Percentiles rank a stretch among this genome's conserved stretches.
Conservation (phyloP, 1,284 basidiomycete species). For the Ceratobasidium sp. region DNA sequence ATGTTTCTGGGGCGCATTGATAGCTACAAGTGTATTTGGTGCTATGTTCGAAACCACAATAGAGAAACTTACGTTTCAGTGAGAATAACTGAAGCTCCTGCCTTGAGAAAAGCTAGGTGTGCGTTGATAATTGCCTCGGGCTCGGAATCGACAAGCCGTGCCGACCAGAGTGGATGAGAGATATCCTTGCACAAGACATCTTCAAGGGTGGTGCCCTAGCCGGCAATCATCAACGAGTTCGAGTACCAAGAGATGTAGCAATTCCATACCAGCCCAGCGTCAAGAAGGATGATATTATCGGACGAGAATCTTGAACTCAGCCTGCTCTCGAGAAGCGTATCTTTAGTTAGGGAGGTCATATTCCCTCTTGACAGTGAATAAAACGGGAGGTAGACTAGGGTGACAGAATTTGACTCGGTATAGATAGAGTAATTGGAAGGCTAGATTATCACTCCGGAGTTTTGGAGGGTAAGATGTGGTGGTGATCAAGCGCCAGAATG, state of each 20-base stretch:
- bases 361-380: neutral
- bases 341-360: neutral
- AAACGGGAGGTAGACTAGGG: too few relatives aligned
- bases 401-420: too few relatives aligned
- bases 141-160: conserved; percentile 67
- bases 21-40: conserved; percentile 62
- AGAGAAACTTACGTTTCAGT: conserved; percentile 70
- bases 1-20: conserved; percentile 71
- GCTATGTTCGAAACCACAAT: neutral
- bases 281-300: conserved; percentile 62
- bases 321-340: neutral
- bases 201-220: conserved; percentile 77
- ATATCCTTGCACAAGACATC: conserved; percentile 67
- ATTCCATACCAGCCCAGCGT: conserved; percentile 68
- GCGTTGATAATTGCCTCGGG: conserved; percentile 67
- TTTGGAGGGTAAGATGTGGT: neutral
- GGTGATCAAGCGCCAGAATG: neutral
- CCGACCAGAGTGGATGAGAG: conserved; percentile 76
- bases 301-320: conserved; percentile 12
- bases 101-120: conserved; percentile 71
- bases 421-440: too few relatives aligned
- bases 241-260: neutral
- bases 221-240: conserved; percentile 10
- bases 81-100: conserved; percentile 71
- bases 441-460: too few relatives aligned